Evolutionary conservation across 192 early-diverging fungal genomes (phyloP), one percentile per base, ranked within the genome.

Genomic region (Umbelopsis sp.): DNA sequence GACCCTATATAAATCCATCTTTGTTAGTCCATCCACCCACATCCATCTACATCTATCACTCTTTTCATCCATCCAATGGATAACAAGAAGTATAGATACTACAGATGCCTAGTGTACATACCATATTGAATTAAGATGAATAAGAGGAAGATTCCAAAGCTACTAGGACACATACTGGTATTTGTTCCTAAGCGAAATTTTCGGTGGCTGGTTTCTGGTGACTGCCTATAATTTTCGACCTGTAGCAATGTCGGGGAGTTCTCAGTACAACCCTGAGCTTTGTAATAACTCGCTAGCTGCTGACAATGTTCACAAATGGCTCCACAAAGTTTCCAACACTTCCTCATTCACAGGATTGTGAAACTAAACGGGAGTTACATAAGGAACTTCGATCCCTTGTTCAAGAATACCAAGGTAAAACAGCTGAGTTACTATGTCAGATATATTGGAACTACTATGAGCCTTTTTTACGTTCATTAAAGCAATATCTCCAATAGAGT

Each of bases 1-100:
- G 94, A 92, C 96, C 96, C 95, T 86, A 69, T 76, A 67, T 50
- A 67, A 22, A 32, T 38, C 12, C 29, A 45, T 34, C 20, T 16
- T 29, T 5, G n/a, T 11, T 45, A 65, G 53, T 52, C 20, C 24
- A 74, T 45, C 67, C 59, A 45, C 59, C 45, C 14, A 4, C 43
- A 26, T 45, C n/a, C 45, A 31, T 51, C 25, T 22, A 29, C 52
- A 75, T 74, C 66, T 56, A 79, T 70, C 67, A 66, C 62, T 74
- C 68, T 66, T 50, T 69, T 36, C 65, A 76, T 72, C 69, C 72
- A 77, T 78, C 70, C 78, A 72, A n/a, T 32, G 29, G 56, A 17
- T 20, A 34, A 17, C 17, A 20, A 34, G 7, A n/a, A 16, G 32
- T 1, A 29, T 22, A 14, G 24, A 17, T 3, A 34, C 20, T 17